These are phyloP conservation scores for Gnaphalium uliginosum DNA, from an alignment of 129 eudicot species.

Conservation along the genomic window DNA sequence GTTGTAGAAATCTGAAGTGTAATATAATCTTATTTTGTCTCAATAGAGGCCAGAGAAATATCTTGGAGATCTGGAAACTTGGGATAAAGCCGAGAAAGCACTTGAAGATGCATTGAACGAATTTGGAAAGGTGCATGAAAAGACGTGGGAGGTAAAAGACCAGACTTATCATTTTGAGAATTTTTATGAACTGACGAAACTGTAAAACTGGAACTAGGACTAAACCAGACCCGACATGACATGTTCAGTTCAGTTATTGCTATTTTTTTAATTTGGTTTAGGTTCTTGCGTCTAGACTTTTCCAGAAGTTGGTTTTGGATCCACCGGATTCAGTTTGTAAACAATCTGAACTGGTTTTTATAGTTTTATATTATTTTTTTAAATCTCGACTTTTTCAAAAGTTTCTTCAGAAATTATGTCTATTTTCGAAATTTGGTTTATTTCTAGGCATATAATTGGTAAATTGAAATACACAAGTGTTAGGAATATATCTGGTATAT, in stretches of 20 bases:
- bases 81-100: constrained; percentile 93
- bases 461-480: too few relatives aligned
- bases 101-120: constrained; percentile 85
- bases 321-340: not conserved
- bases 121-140: too few relatives aligned
- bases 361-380: too few relatives aligned
- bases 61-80: constrained; percentile 82
- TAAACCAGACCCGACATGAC: not conserved
- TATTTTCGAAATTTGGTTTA: not conserved
- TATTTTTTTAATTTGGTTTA: too few relatives aligned
- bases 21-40: not conserved
- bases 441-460: not conserved
- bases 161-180: not conserved
- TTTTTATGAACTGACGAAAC: not conserved
- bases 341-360: not conserved
- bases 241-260: not conserved
- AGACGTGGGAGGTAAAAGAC: constrained; percentile 80
- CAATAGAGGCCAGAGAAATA: constrained; percentile 91
- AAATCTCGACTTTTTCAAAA: not conserved
- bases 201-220: not conserved
- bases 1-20: not conserved
- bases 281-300: not conserved
- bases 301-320: not conserved
- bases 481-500: too few relatives aligned
- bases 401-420: not conserved